Base-by-base conservation (phyloP, 2,329 filamentous ascomycete genomes). In the Pestalotiopsis sp. region DNA sequence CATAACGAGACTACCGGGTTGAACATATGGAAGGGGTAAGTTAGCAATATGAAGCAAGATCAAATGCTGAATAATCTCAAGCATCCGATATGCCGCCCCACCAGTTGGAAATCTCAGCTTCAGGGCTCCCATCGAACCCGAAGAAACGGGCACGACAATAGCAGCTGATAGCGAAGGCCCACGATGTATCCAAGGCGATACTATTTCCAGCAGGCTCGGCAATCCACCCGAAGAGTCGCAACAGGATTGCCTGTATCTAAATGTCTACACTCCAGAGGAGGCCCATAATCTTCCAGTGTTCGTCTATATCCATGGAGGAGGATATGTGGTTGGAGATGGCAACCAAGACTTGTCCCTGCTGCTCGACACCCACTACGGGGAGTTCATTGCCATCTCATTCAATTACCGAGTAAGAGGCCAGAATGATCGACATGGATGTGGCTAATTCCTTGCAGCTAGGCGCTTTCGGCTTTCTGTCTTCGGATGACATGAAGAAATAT, bases 171-270 rank as follows among this genome's bases (percentile, higher is more conserved):
- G 70, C 72, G 1, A 68, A 72, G n/a, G 75, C 80, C 36, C 74
- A 75, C 13, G 14, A 7, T 64, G 38, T 38, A 7, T 64, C 27
- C 61, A 64, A 49, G 20, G 7, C 20, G 7, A n/a, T 17, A 38
- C 61, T 2, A 13, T 27, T 20, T 31, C n/a, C 17, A n/a, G 6
- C 27, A 36, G n/a, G 11, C 23, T 39, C 11, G 27, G 27, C 25
- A 27, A 3, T 20, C 6, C 76, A 27, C 69, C 73, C 25, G 71
- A 70, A 11, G 66, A 71, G 57, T 78, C 77, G 2, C 74, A 80
- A 64, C 83, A 86, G 71, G 84, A 86, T 68, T 87, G 85, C 69
- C 75, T 83, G 14, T 85, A 84, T 70, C 73, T 86, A 7, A 85
- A 86, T 70, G 80, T 86, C 3, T 78, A 80, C 68, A 80, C 82